Percentiles rank a stretch among this genome's conserved stretches.
Conservation (phyloP, 2,329 filamentous ascomycete species). For the Ascosphaera apis region DNA sequence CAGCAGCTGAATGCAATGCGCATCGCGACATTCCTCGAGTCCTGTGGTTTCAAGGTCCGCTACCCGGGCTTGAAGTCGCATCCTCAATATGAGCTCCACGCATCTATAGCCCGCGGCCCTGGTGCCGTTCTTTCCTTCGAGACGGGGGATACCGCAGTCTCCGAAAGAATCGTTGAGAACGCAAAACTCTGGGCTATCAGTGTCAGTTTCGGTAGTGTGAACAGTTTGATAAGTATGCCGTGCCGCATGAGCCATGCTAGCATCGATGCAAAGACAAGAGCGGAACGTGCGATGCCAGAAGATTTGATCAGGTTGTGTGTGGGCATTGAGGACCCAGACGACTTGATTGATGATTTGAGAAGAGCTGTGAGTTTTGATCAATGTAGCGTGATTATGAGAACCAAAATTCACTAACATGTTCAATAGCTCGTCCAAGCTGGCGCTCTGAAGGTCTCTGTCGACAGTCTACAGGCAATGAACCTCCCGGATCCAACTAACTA, state of each 20-base stretch:
- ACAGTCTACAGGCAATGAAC: slow-evolving; percentile 49
- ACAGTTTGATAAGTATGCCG: slow-evolving; percentile 96
- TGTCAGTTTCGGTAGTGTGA: slow-evolving; percentile 94
- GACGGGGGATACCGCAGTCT: slow-evolving; percentile 63
- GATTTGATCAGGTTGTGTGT: slow-evolving; percentile 91
- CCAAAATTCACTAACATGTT: not conserved
- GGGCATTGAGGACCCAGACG: slow-evolving; percentile 79
- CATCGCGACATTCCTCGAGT: slow-evolving; percentile 81
- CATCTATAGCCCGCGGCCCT: slow-evolving; percentile 81
- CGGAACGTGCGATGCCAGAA: slow-evolving; percentile 79
- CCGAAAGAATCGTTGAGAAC: slow-evolving; percentile 82
- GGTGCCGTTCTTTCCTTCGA: slow-evolving; percentile 92
- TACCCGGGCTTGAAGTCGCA: slow-evolving; percentile 89
- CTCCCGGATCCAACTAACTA: slow-evolving; percentile 1
- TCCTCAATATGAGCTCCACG: slow-evolving; percentile 88
- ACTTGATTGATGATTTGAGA: slow-evolving; percentile 79
- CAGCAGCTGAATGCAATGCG: slow-evolving; percentile 80
- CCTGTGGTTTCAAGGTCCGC: slow-evolving; percentile 76
- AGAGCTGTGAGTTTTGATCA: slow-evolving; percentile 47
- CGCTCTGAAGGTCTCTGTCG: slow-evolving; percentile 64
- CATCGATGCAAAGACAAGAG: slow-evolving; percentile 82
- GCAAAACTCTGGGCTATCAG: slow-evolving; percentile 84
- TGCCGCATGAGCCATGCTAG: slow-evolving; percentile 99
- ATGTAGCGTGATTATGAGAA: not conserved
- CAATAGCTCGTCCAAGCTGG: slow-evolving; percentile 71